Evolutionary conservation across 305 asterid species (phyloP).

Genomic region (Fraxinus sp.): DNA sequence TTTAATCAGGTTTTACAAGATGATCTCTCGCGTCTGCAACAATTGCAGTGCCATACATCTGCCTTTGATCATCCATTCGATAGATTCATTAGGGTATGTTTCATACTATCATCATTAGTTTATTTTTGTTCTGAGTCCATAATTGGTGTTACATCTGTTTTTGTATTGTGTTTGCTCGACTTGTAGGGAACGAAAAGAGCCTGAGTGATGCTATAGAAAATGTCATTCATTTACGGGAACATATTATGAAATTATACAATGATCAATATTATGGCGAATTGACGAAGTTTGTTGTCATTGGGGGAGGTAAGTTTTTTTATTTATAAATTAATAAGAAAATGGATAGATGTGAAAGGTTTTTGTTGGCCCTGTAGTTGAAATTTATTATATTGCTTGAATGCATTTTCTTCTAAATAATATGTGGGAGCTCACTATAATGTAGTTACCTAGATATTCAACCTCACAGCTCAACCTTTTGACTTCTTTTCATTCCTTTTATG

Average conservation of each 20-base stretch:
- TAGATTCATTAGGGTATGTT: slow-evolving; percentile 84
- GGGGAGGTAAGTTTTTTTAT: slow-evolving; percentile 64
- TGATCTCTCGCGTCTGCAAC: slow-evolving; percentile 84
- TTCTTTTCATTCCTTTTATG: too few species aligned
- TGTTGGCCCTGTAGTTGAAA: neutral
- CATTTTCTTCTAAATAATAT: neutral
- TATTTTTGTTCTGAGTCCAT: slow-evolving; percentile 5
- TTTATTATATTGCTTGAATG: neutral
- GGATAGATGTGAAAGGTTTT: neutral
- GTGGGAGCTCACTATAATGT: neutral
- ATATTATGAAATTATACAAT: too few species aligned
- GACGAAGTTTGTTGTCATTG: slow-evolving; percentile 90
- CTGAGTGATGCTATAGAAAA: slow-evolving; percentile 81
- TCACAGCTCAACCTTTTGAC: neutral
- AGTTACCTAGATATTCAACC: neutral
- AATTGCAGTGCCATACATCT: slow-evolving; percentile 84
- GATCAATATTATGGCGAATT: slow-evolving; percentile 78
- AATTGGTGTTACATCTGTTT: slow-evolving; percentile 10
- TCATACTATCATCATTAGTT: slow-evolving; percentile 8
- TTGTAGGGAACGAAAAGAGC: slow-evolving; percentile 89
- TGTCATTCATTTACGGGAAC: slow-evolving; percentile 77
- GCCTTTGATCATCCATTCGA: slow-evolving; percentile 74
- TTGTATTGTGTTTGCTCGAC: slow-evolving; percentile 16
- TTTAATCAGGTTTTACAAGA: slow-evolving; percentile 87
- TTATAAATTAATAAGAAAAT: neutral